A percentile compares a stretch with the other conserved stretches of the same genome.
These are phyloP conservation scores for Phytophthora vignae DNA, from an alignment of 352 stramenopile species.

Conservation along the genomic window DNA sequence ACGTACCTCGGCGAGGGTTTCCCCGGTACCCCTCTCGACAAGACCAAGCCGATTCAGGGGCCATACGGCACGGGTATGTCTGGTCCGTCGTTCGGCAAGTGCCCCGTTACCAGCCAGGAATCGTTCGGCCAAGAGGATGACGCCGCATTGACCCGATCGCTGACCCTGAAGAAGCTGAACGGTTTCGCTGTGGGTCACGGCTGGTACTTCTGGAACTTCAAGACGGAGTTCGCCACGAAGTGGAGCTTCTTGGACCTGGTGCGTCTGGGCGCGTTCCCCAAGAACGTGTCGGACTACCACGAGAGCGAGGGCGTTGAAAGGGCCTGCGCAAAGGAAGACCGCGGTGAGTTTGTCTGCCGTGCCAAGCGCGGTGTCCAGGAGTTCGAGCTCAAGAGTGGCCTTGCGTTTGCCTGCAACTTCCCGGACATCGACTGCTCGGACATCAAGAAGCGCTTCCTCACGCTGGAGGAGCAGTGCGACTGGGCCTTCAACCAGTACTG, in stretches of 20 bases:
- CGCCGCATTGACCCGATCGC: slow-evolving; percentile 71
- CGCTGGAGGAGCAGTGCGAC: slow-evolving; percentile 76
- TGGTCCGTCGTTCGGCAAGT: slow-evolving; percentile 91
- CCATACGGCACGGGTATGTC: slow-evolving; percentile 84
- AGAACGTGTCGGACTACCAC: slow-evolving; percentile 78
- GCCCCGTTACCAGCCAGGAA: slow-evolving; percentile 85
- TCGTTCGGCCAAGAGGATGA: slow-evolving; percentile 88
- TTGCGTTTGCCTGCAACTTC: slow-evolving; percentile 73
- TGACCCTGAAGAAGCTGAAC: slow-evolving; percentile 95
- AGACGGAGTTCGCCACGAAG: slow-evolving; percentile 90
- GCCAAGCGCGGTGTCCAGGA: slow-evolving; percentile 79
- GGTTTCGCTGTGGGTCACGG: slow-evolving; percentile 92
- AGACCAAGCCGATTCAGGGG: slow-evolving; percentile 90
- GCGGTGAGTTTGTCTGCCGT: slow-evolving; percentile 75
- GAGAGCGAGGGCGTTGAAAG: slow-evolving; percentile 64
- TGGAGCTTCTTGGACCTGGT: slow-evolving; percentile 92
- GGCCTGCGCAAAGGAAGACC: slow-evolving; percentile 75
- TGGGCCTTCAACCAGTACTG: slow-evolving; percentile 85
- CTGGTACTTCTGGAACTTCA: slow-evolving; percentile 97
- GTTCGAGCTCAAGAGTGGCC: slow-evolving; percentile 72
- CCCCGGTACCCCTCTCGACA: slow-evolving; percentile 91
- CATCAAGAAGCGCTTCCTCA: slow-evolving; percentile 57
- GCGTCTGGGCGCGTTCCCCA: slow-evolving; percentile 70
- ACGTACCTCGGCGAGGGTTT: slow-evolving; percentile 93
- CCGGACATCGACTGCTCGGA: slow-evolving; percentile 65